Evolutionary conservation across 257 asterid species (phyloP), one percentile per base, ranked within the genome.

Genomic region (Primulina eburnea): DNA sequence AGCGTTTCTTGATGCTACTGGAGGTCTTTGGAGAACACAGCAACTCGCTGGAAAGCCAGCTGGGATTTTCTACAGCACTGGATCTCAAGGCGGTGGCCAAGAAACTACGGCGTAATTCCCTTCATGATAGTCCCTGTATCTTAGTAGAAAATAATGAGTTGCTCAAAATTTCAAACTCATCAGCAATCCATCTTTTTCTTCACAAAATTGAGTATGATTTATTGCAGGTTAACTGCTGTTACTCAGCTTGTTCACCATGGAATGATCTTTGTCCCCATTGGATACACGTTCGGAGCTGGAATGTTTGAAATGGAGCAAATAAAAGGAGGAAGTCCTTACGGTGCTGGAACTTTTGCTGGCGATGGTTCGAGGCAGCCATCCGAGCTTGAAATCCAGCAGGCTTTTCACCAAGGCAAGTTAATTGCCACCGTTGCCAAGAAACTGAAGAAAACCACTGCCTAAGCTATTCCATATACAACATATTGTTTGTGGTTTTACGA

Each of bases 321-420:
- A 37, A 91, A 89, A 84, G 97, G 97, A 33, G 97, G 96, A 64
- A 91, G 97, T 64, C 97, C 97, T 1, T 89, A 91, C 17, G 97
- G 93, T 7, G 95, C 95, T 37, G 92, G 97, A 71, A 90, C 97
- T 26, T 90, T 18, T 4, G 95, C 93, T 9, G 95, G 97, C 1
- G 93, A 90, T 40, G 93, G 95, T 30, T 86, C 85, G 0, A 76
- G 91, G 66, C 86, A 59, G 72, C 87, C 87, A 11, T 68, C 87
- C 4, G 87, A 83, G 75, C 87, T 86, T 17, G 88, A 86, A 75
- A 5, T 76, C 67, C 79, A 78, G 81, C 88, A 81, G 78, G 87
- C 91, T 38, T 80, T 81, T 57, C 87, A 83, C 81, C 87, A 81
- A 69, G 88, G 91, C 69, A 83, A 83, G 76, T 80, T 79, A 83